Evolutionary conservation across 2,329 filamentous ascomycete genomes (phyloP).

Genomic region (Diplodia intermedia): DNA sequence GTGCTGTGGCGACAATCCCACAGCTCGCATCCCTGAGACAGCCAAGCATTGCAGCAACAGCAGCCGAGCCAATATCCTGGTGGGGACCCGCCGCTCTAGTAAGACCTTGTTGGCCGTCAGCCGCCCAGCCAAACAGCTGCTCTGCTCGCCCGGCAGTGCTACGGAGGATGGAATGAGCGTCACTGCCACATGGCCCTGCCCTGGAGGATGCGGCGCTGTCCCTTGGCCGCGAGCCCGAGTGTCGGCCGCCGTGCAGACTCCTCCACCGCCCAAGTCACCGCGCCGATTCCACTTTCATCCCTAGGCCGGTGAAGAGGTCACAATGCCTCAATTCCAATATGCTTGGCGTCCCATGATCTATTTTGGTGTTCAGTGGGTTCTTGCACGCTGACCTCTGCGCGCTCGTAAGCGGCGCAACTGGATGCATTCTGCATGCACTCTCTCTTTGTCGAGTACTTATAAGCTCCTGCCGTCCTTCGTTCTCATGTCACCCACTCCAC

Average conservation of each 20-base stretch:
- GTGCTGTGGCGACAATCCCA: constrained; percentile 24
- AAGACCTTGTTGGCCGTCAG: constrained; percentile 27
- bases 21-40: constrained; percentile 25
- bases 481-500: constrained; percentile 11
- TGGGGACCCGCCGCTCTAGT: constrained; percentile 31
- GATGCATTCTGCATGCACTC: constrained; percentile 26
- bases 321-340: constrained; percentile 29
- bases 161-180: constrained; percentile 21
- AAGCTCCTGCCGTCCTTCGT: constrained; percentile 24
- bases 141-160: constrained; percentile 22
- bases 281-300: constrained; percentile 14
- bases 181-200: constrained; percentile 32
- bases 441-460: constrained; percentile 24
- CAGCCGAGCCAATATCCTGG: constrained; percentile 20
- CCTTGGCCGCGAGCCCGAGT: neutral
- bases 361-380: constrained; percentile 26
- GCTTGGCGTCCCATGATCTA: constrained; percentile 31
- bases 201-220: constrained; percentile 8
- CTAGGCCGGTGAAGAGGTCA: constrained; percentile 27
- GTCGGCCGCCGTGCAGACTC: constrained; percentile 1
- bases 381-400: constrained; percentile 19
- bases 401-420: constrained; percentile 22
- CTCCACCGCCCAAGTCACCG: neutral
- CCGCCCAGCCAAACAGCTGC: constrained; percentile 13
- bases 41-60: constrained; percentile 23